Base-by-base conservation (phyloP, 164 flowering plant species). In the Macadamia integrifolia region DNA sequence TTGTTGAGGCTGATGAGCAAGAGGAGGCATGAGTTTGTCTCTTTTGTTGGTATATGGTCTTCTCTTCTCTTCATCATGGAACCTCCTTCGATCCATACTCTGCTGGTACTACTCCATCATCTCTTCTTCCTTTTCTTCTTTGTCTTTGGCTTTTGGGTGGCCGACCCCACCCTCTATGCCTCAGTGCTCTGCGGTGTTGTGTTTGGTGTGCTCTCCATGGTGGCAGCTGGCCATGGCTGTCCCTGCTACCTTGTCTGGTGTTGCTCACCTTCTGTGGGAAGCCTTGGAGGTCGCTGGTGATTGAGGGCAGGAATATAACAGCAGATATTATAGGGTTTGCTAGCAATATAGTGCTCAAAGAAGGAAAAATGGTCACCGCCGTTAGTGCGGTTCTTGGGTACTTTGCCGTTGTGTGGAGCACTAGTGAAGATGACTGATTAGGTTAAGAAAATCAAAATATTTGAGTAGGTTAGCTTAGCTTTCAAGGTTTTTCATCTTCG, bases 261-360 rank as follows among this genome's bases (percentile, higher is more conserved):
- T 83, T 87, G 53, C 79, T 91, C 9, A 75, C 92, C 18, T 84
- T 87, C 29, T 81, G 87, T 7, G 93, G 97, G 17, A 87, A 85
- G 49, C 85, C 88, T 0, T 84, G 87, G 32, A 74, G 75, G 10
- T 80, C 85, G 18, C 78, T 91, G 40, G 92, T 77, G 9, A 69
- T 62, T 4, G 84, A 83, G 28, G 89, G 94, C 14, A 74, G 84
- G 72, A 81, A 79, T 74, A 88, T 91, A 60, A 86, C 87, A 6
- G 58, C 79, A 2, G 97, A 90, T 65, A 83, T 90, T 46, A 80
- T 81, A 3, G 58, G 79, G 66, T 69, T 76, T 32, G 77, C 81
- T 48, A 62, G 79, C 35, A 75, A 72, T 75, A 79, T 79, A 61
- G 53, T 86, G 66, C 31, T 84, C 44, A 77, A 57, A 65, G 85